Base-by-base conservation (phyloP, 257 asterid species). In the Parsonsia alboflavescens region DNA sequence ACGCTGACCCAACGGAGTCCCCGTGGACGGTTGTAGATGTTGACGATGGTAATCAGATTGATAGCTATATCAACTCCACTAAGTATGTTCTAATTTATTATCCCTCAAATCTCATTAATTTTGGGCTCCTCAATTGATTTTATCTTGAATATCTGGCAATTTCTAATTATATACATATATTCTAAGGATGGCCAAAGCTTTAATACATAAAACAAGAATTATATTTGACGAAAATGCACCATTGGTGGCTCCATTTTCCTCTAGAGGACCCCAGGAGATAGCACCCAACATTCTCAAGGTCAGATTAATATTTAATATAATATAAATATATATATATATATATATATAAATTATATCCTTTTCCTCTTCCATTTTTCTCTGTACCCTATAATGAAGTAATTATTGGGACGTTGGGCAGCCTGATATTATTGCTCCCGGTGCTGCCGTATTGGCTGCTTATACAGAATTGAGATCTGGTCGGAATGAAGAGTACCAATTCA, bases 341-440 rank as follows among this genome's bases (percentile, higher is more conserved):
- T n/a, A n/a, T n/a, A n/a, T n/a, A n/a, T n/a, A n/a, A n/a, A n/a
- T n/a, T n/a, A n/a, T n/a, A n/a, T n/a, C 17, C 17, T 42, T 24
- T 12, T 28, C 45, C 2, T 24, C 30, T 15, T 11, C 6, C 11
- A 24, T 44, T 9, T 41, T 12, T 39, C 30, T 15, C 53, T 6
- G 3, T 24, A 41, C 6, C 44, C 44, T 7, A 8, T 8, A 41
- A 22, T 11, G 10, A 4, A 53, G 5, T 17, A 0, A 69, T n/a
- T 21, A 71, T 33, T n/a, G n/a, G n/a, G n/a, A n/a, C n/a, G 5
- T 52, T 5, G 71, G 22, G 12, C 89, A 92, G 93, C 98, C 98
- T 5, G 97, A 93, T 45, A 83, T 93, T 28, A 73, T 90, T 49
- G 98, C 97, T 15, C 98, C 98, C 0, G 98, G 98, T 68, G 79